Conservation (phyloP, 1,139 yeast species). For the Saccharomycopsis hybrid region DNA sequence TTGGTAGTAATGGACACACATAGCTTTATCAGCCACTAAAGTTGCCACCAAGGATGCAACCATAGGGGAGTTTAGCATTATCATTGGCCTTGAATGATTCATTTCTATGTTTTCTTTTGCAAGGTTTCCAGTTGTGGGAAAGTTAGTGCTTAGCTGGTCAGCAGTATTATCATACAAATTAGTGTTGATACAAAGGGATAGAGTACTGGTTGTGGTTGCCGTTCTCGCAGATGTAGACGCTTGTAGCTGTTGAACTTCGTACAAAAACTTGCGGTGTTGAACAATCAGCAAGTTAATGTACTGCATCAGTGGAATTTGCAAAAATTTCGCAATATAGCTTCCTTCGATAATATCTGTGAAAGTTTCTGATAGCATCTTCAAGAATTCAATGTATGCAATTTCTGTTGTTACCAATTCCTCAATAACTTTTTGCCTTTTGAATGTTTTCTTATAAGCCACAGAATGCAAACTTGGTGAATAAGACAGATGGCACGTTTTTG, state of each 20-base stretch:
- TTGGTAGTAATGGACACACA: slow-evolving; percentile 30
- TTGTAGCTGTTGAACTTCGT: slow-evolving; percentile 2
- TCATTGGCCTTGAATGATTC: too few species aligned
- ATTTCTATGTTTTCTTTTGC: too few species aligned
- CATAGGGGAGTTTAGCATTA: too few species aligned
- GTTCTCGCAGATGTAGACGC: too few species aligned
- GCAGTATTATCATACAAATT: too few species aligned
- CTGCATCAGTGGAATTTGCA: slow-evolving; percentile 1
- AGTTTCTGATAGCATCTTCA: slow-evolving; percentile 34
- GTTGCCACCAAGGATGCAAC: neutral
- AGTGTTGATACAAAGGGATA: too few species aligned
- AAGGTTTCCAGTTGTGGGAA: too few species aligned
- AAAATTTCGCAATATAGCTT: neutral
- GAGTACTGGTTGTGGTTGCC: too few species aligned
- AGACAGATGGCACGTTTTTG: slow-evolving; percentile 3
- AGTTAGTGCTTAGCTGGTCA: too few species aligned
- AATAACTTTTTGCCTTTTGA: slow-evolving; percentile 33
- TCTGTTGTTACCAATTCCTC: slow-evolving; percentile 47
- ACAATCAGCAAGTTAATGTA: slow-evolving; percentile 4
- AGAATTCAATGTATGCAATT: slow-evolving; percentile 37
- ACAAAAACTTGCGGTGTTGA: slow-evolving; percentile 10
- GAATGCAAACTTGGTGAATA: slow-evolving; percentile 20
- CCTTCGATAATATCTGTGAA: slow-evolving; percentile 4
- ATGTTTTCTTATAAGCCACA: slow-evolving; percentile 24
- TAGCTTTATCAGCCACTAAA: slow-evolving; percentile 22